phyloP scores from a whole-genome alignment of 495 filamentous ascomycete genomes.

The Neurospora sp. region DNA sequence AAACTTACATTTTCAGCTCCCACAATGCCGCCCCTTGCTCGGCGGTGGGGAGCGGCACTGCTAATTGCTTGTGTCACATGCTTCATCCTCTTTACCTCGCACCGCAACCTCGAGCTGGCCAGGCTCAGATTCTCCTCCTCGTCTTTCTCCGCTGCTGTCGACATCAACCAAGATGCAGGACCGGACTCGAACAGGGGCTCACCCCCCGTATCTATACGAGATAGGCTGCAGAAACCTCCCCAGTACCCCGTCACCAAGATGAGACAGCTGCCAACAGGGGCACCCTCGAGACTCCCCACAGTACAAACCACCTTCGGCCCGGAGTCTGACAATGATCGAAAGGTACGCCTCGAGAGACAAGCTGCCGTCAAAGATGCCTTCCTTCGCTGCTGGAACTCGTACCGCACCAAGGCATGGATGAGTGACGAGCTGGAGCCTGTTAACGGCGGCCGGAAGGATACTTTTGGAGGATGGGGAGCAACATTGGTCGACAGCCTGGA shows the following conservation, averaged over 20 bases:
- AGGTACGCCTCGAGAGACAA: conserved; percentile 27
- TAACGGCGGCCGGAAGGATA: conserved; percentile 39
- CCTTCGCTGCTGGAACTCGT: conserved; percentile 64
- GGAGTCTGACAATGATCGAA: conserved; percentile 23
- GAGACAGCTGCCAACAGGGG: conserved; percentile 59
- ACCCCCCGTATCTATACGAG: background rate
- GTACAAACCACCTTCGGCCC: conserved; percentile 47
- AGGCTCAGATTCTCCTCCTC: background rate
- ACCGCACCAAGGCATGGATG: conserved; percentile 65
- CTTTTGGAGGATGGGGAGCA: conserved; percentile 92
- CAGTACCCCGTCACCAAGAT: conserved; percentile 52
- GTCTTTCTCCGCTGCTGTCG: background rate
- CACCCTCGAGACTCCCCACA: conserved; percentile 54
- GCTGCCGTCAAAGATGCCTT: conserved; percentile 57
- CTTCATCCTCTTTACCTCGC: background rate
- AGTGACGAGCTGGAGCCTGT: conserved; percentile 67
- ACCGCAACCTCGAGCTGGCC: background rate
- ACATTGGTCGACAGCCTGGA: conserved; percentile 86
- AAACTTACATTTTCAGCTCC: background rate
- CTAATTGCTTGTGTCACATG: background rate
- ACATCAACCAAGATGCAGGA: background rate
- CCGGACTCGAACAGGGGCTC: background rate
- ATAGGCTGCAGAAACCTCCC: conserved; percentile 25
- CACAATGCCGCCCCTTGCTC: background rate
- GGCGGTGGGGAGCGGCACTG: background rate